Evolutionary conservation across 306 rosid species (phyloP).

Genomic region (Quercus cerris): DNA sequence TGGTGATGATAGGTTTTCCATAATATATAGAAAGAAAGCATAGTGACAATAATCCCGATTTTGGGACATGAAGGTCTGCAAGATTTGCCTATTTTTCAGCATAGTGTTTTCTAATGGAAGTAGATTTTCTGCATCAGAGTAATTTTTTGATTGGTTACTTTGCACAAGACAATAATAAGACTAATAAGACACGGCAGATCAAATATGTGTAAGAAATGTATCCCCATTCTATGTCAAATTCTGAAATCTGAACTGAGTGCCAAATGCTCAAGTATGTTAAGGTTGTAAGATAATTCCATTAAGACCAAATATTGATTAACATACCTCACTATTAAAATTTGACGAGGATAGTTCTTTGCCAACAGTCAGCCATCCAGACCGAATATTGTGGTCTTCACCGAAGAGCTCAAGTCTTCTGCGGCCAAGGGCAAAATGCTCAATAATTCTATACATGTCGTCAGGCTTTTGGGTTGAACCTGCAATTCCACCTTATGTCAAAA

Average conservation of each 20-base stretch:
- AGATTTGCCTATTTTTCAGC: no score
- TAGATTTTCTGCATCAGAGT: no score
- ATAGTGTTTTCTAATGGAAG: no score
- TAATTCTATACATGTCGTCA: slow-evolving; percentile 95
- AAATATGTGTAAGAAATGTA: background rate
- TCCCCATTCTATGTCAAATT: background rate
- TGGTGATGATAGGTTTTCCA: background rate
- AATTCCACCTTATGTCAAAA: slow-evolving; percentile 8
- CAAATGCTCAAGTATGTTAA: background rate
- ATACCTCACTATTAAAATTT: slow-evolving; percentile 80
- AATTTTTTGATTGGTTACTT: background rate
- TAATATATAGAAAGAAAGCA: no score
- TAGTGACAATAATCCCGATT: no score
- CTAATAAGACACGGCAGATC: background rate
- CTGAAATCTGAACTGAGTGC: background rate
- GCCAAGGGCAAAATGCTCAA: slow-evolving; percentile 99
- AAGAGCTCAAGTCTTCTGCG: slow-evolving; percentile 94
- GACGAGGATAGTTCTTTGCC: slow-evolving; percentile 87
- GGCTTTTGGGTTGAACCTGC: slow-evolving; percentile 99
- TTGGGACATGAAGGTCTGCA: no score
- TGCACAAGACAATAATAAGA: background rate
- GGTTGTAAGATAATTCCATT: background rate
- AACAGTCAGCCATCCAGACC: slow-evolving; percentile 89
- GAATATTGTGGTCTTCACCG: slow-evolving; percentile 98
- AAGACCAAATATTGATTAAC: slow-evolving; percentile 4